Percentiles rank a stretch among this genome's conserved stretches.
Evolutionary conservation across 345 rosid genomes (phyloP).

Genomic region (Salix exigua): DNA sequence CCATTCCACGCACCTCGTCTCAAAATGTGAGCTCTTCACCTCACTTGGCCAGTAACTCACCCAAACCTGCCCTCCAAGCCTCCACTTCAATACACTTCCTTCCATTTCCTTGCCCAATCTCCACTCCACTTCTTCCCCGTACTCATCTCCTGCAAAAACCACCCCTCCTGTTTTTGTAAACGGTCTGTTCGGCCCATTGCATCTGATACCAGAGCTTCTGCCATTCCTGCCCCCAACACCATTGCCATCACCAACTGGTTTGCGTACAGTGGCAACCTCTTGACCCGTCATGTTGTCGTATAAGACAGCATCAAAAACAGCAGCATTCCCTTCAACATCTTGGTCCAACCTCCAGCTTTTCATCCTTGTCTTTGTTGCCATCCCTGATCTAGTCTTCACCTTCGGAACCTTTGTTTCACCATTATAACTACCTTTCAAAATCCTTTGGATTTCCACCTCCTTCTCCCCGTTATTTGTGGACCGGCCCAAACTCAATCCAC

Average conservation of each 20-base stretch:
- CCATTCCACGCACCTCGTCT: conserved; percentile 85
- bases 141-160: conserved; percentile 70
- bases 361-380: conserved; percentile 44
- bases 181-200: conserved; percentile 34
- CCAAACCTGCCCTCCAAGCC: conserved; percentile 77
- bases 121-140: conserved; percentile 68
- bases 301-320: conserved; percentile 59
- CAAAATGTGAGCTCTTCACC: conserved; percentile 45
- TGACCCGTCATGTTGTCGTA: conserved; percentile 47
- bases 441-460: conserved; percentile 44
- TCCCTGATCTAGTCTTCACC: conserved; percentile 51
- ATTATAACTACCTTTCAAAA: conserved; percentile 31
- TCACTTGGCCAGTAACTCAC: conserved; percentile 66
- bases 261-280: conserved; percentile 34
- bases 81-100: conserved; percentile 89
- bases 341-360: conserved; percentile 83
- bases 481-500: conserved; percentile 68
- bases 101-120: conserved; percentile 85
- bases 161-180: conserved; percentile 76
- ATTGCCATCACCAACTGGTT: conserved; percentile 7
- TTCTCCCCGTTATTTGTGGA: conserved; percentile 53
- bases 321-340: conserved; percentile 75
- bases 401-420: conserved; percentile 41
- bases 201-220: conserved; percentile 6
- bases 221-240: not conserved